A percentile compares a stretch with the other conserved stretches of the same genome.
Evolutionary conservation across 176 grass and related monocot species (phyloP).

Genomic region (Stipa capillata): DNA sequence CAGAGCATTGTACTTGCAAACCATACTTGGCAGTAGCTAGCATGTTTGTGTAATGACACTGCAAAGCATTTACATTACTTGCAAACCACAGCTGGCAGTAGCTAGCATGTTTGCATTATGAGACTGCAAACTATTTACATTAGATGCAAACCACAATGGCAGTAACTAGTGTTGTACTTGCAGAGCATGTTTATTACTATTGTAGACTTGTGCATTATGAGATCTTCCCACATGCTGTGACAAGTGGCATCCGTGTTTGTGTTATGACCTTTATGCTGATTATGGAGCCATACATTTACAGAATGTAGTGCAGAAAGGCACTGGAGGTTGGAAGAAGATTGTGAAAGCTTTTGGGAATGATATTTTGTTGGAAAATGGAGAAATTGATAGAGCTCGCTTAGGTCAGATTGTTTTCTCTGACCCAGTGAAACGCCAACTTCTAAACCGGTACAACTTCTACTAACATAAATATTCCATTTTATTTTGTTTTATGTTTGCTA

Average conservation of each 20-base stretch:
- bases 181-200: not conserved
- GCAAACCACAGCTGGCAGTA: not conserved
- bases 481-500: not conserved
- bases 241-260: not conserved
- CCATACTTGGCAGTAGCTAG: not conserved
- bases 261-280: not conserved
- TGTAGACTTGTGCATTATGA: not conserved
- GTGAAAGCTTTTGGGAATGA: constrained; percentile 71
- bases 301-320: constrained; percentile 78
- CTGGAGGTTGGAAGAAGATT: constrained; percentile 83
- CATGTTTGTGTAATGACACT: too few species aligned
- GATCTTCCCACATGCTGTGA: not conserved
- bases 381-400: constrained; percentile 73
- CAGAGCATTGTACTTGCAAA: not conserved
- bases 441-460: constrained; percentile 53
- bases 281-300: constrained; percentile 24
- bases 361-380: constrained; percentile 72
- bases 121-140: not conserved
- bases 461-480: not conserved
- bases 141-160: not conserved
- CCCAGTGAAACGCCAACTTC: constrained; percentile 53
- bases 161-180: too few species aligned
- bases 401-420: constrained; percentile 88
- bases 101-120: too few species aligned
- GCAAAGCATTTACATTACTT: not conserved